Conservation (phyloP, 169 alveolate species). For the Ichthyophthirius multifiliis region DNA sequence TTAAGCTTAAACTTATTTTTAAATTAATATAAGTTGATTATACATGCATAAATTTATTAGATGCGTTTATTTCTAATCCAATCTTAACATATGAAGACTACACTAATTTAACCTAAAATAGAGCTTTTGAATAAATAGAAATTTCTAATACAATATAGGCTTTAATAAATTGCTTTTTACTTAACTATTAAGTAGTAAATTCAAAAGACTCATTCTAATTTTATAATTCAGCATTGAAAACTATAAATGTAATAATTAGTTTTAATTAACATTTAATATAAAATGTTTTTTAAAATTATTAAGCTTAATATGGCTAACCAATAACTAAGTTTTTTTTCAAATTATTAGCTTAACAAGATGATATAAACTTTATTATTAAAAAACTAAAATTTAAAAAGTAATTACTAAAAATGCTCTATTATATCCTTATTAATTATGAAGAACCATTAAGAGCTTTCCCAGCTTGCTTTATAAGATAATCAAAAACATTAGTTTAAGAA, state of each 20-base stretch:
- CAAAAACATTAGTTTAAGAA: neutral
- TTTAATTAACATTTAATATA: neutral
- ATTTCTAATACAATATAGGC: neutral
- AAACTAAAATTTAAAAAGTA: neutral
- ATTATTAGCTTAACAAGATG: neutral
- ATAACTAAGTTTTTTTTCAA: neutral
- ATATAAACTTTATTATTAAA: neutral
- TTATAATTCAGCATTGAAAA: neutral
- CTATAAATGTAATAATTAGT: neutral
- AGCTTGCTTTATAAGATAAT: neutral
- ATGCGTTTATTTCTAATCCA: neutral
- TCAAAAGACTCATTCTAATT: neutral
- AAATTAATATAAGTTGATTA: neutral
- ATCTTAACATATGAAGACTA: neutral
- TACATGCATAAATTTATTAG: neutral
- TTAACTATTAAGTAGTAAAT: neutral
- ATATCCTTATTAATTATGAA: neutral
- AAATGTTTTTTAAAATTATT: neutral
- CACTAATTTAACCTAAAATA: no score
- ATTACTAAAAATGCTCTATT: neutral
- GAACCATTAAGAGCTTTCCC: neutral
- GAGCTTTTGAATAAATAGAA: neutral
- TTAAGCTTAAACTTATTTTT: neutral
- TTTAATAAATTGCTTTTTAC: neutral
- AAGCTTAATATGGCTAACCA: neutral